Evolutionary conservation across 23 red algal genomes (phyloP).

Genomic region (Gracilaria caudata): DNA sequence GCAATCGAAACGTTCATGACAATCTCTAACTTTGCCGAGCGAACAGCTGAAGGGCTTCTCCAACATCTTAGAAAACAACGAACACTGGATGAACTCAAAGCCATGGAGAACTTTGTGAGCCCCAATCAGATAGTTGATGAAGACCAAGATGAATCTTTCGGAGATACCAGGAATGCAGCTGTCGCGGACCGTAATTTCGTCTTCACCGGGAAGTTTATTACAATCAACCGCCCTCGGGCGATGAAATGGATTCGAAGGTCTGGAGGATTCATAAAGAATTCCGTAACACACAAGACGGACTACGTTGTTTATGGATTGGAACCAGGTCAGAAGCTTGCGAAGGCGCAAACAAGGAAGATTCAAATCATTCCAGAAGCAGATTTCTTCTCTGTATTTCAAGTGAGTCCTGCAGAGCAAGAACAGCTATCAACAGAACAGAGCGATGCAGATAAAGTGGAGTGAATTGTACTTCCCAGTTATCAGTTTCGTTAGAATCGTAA

Average conservation of each 20-base stretch:
- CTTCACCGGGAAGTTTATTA: constrained; percentile 70
- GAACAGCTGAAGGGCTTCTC: constrained; percentile 45
- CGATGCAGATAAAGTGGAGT: not conserved
- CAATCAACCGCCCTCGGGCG: constrained; percentile 21
- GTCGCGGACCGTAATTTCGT: constrained; percentile 62
- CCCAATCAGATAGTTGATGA: constrained; percentile 28
- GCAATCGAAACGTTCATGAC: constrained; percentile 10
- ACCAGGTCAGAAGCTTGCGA: constrained; percentile 58
- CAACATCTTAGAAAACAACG: constrained; percentile 23
- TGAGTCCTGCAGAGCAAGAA: constrained; percentile 5
- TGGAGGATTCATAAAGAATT: constrained; percentile 46
- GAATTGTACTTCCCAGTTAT: not conserved
- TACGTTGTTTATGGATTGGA: constrained; percentile 66
- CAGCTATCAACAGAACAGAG: not conserved
- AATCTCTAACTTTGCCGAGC: constrained; percentile 64
- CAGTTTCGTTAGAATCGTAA: not conserved
- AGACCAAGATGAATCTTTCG: not conserved
- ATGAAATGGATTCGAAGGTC: constrained; percentile 53
- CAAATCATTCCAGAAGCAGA: constrained; percentile 48
- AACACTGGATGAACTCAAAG: constrained; percentile 42
- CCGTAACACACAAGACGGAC: constrained; percentile 68
- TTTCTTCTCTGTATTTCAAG: constrained; percentile 42
- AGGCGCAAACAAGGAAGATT: constrained; percentile 55
- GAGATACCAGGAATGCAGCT: not conserved
- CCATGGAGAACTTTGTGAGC: not conserved